phyloP scores from a whole-genome alignment of 1,139 yeast genomes.

The Pichia sp. region DNA sequence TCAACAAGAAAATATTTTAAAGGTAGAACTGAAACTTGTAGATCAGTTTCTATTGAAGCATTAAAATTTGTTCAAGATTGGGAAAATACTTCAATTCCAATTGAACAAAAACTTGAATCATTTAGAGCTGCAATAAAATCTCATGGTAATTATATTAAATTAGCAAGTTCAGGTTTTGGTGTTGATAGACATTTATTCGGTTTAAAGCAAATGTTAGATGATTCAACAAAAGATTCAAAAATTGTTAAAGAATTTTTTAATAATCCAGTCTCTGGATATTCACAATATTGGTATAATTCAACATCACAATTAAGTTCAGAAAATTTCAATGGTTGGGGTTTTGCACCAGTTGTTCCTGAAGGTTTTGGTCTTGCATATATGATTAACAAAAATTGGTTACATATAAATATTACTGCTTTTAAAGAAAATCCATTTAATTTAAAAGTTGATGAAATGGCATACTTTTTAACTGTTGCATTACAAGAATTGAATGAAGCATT shows the following conservation, averaged over 20 bases:
- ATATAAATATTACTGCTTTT: conserved; percentile 79
- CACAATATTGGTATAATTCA: conserved; percentile 79
- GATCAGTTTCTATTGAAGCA: conserved; percentile 77
- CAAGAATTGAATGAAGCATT: conserved; percentile 73
- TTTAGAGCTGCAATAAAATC: conserved; percentile 69
- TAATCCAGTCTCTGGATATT: conserved; percentile 72
- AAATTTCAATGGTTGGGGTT: conserved; percentile 88
- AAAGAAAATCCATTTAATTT: conserved; percentile 54
- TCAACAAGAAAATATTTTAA: conserved; percentile 83
- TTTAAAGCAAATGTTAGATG: conserved; percentile 55
- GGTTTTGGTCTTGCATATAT: conserved; percentile 94
- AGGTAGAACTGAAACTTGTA: conserved; percentile 96
- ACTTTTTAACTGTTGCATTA: conserved; percentile 71
- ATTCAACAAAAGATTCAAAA: conserved; percentile 38
- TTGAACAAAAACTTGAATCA: conserved; percentile 56
- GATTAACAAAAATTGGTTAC: conserved; percentile 80
- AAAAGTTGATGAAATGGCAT: conserved; percentile 59
- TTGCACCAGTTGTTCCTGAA: conserved; percentile 91
- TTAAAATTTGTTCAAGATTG: conserved; percentile 70
- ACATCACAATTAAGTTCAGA: conserved; percentile 89
- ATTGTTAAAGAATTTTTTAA: conserved; percentile 62
- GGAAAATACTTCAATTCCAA: conserved; percentile 51
- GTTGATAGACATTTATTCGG: conserved; percentile 95
- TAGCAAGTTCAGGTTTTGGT: conserved; percentile 83
- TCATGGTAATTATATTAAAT: conserved; percentile 68